These are phyloP conservation scores for Metrosideros polymorpha DNA, from an alignment of 441 rosid genomes.

Conservation along the genomic window DNA sequence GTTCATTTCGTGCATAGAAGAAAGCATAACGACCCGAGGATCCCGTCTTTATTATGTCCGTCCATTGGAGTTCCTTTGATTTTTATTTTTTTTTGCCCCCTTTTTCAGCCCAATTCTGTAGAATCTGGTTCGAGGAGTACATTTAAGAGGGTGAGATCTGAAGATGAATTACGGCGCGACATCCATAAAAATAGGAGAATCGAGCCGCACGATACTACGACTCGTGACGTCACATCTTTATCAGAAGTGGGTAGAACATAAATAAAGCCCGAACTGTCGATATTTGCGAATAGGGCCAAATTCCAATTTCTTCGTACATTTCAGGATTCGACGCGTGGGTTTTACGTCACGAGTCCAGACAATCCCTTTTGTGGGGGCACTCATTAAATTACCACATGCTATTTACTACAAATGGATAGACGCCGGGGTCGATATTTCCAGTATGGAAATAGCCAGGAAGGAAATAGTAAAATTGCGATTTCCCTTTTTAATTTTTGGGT, in stretches of 20 bases:
- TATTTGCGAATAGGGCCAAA: accelerated
- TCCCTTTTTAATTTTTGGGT: neutral
- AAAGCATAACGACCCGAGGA: neutral
- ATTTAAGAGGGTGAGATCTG: no score
- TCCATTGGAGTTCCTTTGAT: no score
- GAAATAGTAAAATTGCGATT: neutral
- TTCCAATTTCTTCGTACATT: accelerated
- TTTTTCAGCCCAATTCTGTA: no score
- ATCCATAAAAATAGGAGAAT: no score
- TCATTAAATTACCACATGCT: neutral
- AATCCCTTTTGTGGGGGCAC: accelerated
- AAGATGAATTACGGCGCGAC: no score
- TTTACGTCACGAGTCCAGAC: accelerated
- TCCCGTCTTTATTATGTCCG: neutral
- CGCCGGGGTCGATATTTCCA: neutral
- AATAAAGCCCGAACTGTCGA: neutral
- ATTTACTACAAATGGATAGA: neutral
- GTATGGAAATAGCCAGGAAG: neutral
- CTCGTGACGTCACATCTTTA: neutral
- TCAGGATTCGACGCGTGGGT: accelerated
- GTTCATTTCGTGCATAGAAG: neutral
- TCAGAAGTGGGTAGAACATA: neutral
- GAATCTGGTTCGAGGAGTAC: no score
- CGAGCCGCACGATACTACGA: no score
- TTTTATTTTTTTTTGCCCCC: no score